phyloP scores from a whole-genome alignment of 2,329 filamentous ascomycete species.

The Xylaria sp. region DNA sequence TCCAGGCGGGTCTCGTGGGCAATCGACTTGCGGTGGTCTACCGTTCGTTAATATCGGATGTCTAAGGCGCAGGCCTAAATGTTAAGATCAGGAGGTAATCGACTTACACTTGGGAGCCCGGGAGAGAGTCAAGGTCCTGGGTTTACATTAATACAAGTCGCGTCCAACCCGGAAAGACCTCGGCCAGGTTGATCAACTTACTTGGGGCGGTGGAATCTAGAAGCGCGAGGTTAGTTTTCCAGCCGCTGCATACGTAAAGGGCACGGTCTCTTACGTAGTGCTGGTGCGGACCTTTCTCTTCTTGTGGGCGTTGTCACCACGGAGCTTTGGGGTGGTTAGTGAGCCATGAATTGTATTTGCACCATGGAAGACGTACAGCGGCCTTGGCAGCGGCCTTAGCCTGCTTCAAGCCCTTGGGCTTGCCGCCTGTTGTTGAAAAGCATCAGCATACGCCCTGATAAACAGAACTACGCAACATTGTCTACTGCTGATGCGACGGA shows the following conservation, averaged over 20 bases:
- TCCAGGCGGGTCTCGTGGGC: constrained; percentile 90
- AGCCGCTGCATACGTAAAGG: neutral
- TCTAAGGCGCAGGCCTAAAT: neutral
- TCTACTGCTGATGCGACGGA: constrained; percentile 72
- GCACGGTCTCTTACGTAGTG: constrained; percentile 64
- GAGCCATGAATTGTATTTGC: constrained; percentile 50
- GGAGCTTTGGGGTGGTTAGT: constrained; percentile 27
- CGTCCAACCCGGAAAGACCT: neutral
- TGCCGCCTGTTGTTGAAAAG: constrained; percentile 63
- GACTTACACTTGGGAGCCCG: constrained; percentile 34
- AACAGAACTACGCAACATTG: constrained; percentile 78
- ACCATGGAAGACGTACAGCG: constrained; percentile 64
- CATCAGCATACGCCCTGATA: constrained; percentile 77
- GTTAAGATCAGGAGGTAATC: neutral
- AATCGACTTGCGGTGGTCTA: constrained; percentile 94
- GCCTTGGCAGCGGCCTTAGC: constrained; percentile 95
- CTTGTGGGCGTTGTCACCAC: constrained; percentile 74
- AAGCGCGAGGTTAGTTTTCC: constrained; percentile 17
- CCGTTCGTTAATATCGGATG: constrained; percentile 15
- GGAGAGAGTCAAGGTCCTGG: constrained; percentile 34
- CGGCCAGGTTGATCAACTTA: constrained; percentile 60
- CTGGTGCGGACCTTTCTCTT: constrained; percentile 90
- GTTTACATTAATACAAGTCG: constrained; percentile 12
- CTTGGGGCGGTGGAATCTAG: constrained; percentile 89
- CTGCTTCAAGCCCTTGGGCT: constrained; percentile 78